phyloP scores from a whole-genome alignment of 768 basidiomycete genomes.

The Boletus pseudo-olivaceus region DNA sequence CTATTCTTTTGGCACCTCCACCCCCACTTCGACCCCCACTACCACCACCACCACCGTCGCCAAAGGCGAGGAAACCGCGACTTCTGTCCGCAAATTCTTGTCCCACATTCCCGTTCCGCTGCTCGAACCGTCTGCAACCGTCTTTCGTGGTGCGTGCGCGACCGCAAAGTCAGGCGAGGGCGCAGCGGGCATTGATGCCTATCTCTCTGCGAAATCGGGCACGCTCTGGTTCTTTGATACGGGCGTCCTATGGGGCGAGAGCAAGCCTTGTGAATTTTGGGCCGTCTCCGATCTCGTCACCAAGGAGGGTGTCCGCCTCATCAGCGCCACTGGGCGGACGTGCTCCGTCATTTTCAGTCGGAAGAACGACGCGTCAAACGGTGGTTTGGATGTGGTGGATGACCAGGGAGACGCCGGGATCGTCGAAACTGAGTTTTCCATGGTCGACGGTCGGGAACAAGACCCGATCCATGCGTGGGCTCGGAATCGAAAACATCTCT shows the following conservation, averaged over 20 bases:
- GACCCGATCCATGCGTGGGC: conserved; percentile 66
- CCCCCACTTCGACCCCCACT: conserved; percentile 27
- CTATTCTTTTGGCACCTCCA: conserved; percentile 26
- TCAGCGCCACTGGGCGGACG: conserved; percentile 64
- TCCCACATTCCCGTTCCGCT: conserved; percentile 42
- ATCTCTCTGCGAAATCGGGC: conserved; percentile 67
- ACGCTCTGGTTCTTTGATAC: conserved; percentile 67
- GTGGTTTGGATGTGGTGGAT: neutral
- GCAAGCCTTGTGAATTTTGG: conserved; percentile 79
- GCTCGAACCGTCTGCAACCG: conserved; percentile 44
- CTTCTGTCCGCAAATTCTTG: conserved; percentile 50
- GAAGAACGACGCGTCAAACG: conserved; percentile 12
- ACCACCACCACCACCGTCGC: conserved; percentile 32
- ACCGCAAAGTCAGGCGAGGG: conserved; percentile 35
- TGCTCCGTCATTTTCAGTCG: conserved; percentile 58
- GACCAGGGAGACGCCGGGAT: conserved; percentile 36
- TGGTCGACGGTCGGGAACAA: conserved; percentile 70
- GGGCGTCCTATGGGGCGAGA: conserved; percentile 73
- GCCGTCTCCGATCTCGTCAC: conserved; percentile 53
- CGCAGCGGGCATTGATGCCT: conserved; percentile 64
- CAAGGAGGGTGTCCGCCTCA: conserved; percentile 49
- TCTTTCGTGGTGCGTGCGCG: conserved; percentile 56
- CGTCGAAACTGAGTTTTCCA: conserved; percentile 63
- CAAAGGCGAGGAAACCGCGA: conserved; percentile 54
- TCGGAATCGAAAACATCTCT: conserved; percentile 49